Percentiles rank a stretch among this genome's conserved stretches.
Conservation (phyloP, 352 stramenopile genomes). For the Phytophthora cryptogea region DNA sequence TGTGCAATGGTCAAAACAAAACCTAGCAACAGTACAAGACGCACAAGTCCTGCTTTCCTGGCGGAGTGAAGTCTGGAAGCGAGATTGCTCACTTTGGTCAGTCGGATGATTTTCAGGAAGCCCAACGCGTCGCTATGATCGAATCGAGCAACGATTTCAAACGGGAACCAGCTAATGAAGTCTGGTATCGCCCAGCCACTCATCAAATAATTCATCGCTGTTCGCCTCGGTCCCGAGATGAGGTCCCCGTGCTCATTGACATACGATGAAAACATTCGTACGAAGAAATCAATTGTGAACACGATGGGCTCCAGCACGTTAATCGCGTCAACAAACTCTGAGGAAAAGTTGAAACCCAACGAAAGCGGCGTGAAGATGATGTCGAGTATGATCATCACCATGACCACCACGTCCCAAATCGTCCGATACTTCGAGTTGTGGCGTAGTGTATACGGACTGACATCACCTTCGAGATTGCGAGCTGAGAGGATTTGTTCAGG, state of each 20-base stretch:
- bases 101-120: slow-evolving; percentile 62
- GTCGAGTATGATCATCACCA: slow-evolving; percentile 56
- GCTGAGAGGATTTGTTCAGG: slow-evolving; percentile 45
- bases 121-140: slow-evolving; percentile 49
- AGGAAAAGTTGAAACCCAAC: slow-evolving; percentile 56
- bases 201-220: slow-evolving; percentile 51
- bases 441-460: slow-evolving; percentile 51
- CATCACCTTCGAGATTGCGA: slow-evolving; percentile 32
- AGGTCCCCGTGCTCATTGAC: slow-evolving; percentile 50
- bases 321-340: slow-evolving; percentile 28
- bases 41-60: slow-evolving; percentile 62
- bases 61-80: slow-evolving; percentile 55
- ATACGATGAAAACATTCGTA: slow-evolving; percentile 69
- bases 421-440: slow-evolving; percentile 48
- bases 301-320: slow-evolving; percentile 45
- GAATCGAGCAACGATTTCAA: slow-evolving; percentile 41
- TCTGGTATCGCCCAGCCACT: slow-evolving; percentile 61
- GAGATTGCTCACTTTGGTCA: slow-evolving; percentile 70
- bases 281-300: slow-evolving; percentile 60
- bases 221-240: slow-evolving; percentile 51
- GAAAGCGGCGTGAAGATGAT: slow-evolving; percentile 59
- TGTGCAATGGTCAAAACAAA: slow-evolving; percentile 62
- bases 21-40: slow-evolving; percentile 51
- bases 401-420: slow-evolving; percentile 57
- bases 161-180: slow-evolving; percentile 71